These are phyloP conservation scores for Amanita polypyramis DNA, from an alignment of 768 basidiomycete species.

Conservation along the genomic window DNA sequence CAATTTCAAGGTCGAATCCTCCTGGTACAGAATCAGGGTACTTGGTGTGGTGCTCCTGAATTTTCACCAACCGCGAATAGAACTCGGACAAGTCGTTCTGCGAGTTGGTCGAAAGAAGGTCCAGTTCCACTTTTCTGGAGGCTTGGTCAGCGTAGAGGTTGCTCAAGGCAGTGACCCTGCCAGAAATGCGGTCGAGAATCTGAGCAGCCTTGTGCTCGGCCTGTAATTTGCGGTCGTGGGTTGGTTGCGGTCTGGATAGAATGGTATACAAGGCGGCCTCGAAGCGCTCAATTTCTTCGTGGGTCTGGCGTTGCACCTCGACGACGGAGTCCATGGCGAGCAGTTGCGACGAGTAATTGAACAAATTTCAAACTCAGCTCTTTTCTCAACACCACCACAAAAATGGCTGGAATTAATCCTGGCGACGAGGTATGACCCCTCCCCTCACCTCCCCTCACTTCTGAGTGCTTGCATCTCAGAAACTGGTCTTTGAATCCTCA, in stretches of 20 bases:
- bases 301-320: constrained; percentile 90
- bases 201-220: constrained; percentile 87
- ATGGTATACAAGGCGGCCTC: constrained; percentile 80
- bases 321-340: constrained; percentile 80
- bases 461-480: constrained; percentile 28
- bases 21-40: constrained; percentile 85
- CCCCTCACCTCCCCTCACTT: constrained; percentile 8
- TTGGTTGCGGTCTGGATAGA: constrained; percentile 53
- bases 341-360: too few relatives aligned
- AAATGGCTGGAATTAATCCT: constrained; percentile 74
- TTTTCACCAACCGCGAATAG: constrained; percentile 90
- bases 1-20: constrained; percentile 77
- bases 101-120: constrained; percentile 49
- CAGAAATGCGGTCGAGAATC: constrained; percentile 75
- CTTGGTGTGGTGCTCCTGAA: constrained; percentile 93
- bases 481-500: constrained; percentile 93
- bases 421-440: constrained; percentile 68
- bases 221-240: constrained; percentile 56
- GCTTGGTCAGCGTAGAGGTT: constrained; percentile 72
- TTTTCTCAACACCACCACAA: constrained; percentile 31
- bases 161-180: constrained; percentile 54
- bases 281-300: constrained; percentile 92
- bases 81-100: constrained; percentile 84
- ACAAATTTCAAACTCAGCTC: constrained; percentile 48
- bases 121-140: constrained; percentile 56